phyloP scores from a whole-genome alignment of 2,329 filamentous ascomycete genomes.

The Diplodia mutila region DNA sequence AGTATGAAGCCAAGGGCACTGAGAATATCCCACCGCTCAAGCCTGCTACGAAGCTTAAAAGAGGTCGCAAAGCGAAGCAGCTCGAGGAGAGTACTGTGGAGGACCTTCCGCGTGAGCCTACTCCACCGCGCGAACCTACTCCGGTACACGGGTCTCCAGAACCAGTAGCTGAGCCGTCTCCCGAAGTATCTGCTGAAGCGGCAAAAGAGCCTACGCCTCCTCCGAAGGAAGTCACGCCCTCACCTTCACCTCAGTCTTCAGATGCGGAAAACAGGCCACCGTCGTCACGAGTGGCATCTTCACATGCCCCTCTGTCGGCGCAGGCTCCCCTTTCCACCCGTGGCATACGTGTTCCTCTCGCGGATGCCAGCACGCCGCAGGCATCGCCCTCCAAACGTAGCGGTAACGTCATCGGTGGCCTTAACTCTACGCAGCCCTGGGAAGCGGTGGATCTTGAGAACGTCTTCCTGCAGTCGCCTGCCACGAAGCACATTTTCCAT shows the following conservation, averaged over 20 bases:
- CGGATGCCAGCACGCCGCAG: slow-evolving; percentile 47
- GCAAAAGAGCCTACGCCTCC: slow-evolving; percentile 6
- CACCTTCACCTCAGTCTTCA: slow-evolving; percentile 73
- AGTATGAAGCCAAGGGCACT: neutral
- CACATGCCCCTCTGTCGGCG: slow-evolving; percentile 29
- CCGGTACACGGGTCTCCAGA: neutral
- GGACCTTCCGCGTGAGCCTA: neutral
- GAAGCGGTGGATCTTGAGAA: slow-evolving; percentile 74
- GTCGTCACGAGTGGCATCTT: slow-evolving; percentile 61
- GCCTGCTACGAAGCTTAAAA: slow-evolving; percentile 27
- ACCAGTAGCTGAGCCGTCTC: neutral
- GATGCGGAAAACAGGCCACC: slow-evolving; percentile 81
- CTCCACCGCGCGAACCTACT: neutral
- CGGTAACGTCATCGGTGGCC: slow-evolving; percentile 50
- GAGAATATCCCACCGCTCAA: slow-evolving; percentile 25
- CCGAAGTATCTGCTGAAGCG: neutral
- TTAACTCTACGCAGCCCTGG: slow-evolving; percentile 66
- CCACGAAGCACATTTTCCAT: slow-evolving; percentile 34
- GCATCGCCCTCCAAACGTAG: slow-evolving; percentile 47
- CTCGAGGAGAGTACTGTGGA: slow-evolving; percentile 25
- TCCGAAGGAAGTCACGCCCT: slow-evolving; percentile 53
- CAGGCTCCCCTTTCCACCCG: slow-evolving; percentile 17
- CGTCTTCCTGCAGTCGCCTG: slow-evolving; percentile 58
- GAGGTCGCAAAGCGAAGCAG: slow-evolving; percentile 30
- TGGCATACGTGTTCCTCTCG: slow-evolving; percentile 36